Evolutionary conservation across 1,139 yeast species (phyloP), one percentile per base, ranked within the genome.

Genomic region (Protomyces macrosporus): DNA sequence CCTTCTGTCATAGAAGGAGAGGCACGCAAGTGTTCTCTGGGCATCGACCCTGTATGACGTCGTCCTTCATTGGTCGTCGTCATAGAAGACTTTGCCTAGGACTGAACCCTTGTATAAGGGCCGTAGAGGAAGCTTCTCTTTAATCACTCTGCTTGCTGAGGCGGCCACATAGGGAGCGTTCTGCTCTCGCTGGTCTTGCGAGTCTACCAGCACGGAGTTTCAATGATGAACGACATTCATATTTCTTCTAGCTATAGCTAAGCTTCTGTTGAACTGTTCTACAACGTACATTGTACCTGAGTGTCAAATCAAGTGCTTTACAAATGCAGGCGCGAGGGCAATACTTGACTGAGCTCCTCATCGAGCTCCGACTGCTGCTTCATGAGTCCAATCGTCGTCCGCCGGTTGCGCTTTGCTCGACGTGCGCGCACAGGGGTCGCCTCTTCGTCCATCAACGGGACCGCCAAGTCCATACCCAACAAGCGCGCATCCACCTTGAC

Each of bases 351-450:
- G 12, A 58, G 53, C 30, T 58, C 62, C 5, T 50, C 62, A 34
- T 52, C 32, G 30, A 58, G 45, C 10, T 58, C 56, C 14, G 39
- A 56, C 32, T 58, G 56, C 33, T 32, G 42, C 37, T 50, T 50
- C 30, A 37, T 16, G 9, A 58, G 45, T 9, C 62, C 62, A 14
- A 58, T 37, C 6, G 62, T 58, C 23, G 62, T 55, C n/a, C 62
- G 62, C 32, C 62, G 30, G 30, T 58, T 58, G n/a, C 45, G 42
- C 32, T 53, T 34, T 33, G 33, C 37, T 35, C 52, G 51, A 7
- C 56, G 56, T 14, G 53, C 62, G 14, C 62, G 55, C n/a, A 58
- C 23, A 12, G 62, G 62, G 6, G 62, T 58, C 3, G 62, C 40
- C n/a, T 58, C 62, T 7, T 14, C 14, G 9, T 51, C 62, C 14